phyloP scores from a whole-genome alignment of 2,329 filamentous ascomycete genomes.

The Aspergillus chevalieri region DNA sequence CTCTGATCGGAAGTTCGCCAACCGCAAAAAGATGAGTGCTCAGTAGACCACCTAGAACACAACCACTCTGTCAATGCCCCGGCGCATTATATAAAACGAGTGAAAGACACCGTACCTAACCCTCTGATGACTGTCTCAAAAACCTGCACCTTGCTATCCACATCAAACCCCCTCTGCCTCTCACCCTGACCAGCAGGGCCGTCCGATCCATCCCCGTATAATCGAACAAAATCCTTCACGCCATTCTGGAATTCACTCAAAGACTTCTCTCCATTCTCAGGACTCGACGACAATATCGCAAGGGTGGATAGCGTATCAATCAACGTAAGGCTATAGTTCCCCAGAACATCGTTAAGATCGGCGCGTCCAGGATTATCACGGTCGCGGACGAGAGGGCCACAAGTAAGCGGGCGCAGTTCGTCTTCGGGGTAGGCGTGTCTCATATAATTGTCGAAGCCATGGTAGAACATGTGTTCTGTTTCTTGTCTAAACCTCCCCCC shows the following conservation, averaged over 20 bases:
- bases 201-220: conserved; percentile 78
- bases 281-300: conserved; percentile 73
- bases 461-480: conserved; percentile 76
- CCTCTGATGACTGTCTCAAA: conserved; percentile 97
- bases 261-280: conserved; percentile 54
- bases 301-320: conserved; percentile 94
- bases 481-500: conserved; percentile 31
- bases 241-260: conserved; percentile 73
- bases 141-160: conserved; percentile 97
- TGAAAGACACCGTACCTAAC: conserved; percentile 31
- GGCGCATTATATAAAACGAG: too few relatives aligned
- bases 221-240: conserved; percentile 64
- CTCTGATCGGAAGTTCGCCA: conserved; percentile 78
- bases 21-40: conserved; percentile 91
- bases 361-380: conserved; percentile 70
- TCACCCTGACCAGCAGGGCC: conserved; percentile 64
- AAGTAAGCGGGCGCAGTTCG: conserved; percentile 82
- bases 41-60: conserved; percentile 63
- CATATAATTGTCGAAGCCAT: conserved; percentile 96
- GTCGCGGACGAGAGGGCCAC: conserved; percentile 77
- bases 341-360: conserved; percentile 88
- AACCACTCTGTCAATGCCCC: not conserved
- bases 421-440: conserved; percentile 90
- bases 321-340: conserved; percentile 92
- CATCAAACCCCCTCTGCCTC: conserved; percentile 75